Base-by-base conservation (phyloP, 805 yeast species). In the Candida yuanshanica region DNA sequence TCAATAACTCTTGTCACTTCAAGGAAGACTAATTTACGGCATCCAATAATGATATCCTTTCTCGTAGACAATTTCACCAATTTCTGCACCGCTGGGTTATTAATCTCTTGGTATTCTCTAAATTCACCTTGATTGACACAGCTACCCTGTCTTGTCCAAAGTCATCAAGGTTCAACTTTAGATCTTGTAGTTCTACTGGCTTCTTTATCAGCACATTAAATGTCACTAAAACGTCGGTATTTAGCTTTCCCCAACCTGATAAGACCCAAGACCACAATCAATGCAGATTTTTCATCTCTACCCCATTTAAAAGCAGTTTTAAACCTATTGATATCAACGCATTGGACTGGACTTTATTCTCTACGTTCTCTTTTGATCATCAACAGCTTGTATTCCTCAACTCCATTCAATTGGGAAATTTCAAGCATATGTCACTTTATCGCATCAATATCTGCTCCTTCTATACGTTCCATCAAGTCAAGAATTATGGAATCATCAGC, bases 151-250 rank as follows among this genome's bases (percentile, higher is more conserved):
- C 42, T 12, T 32, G 21, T 16, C 29, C 37, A 21, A 16, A n/a
- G 4, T 32, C 40, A 13, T 41, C 36, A 1, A 17, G 14, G 22
- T 39, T 40, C 13, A 49, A 21, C 20, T 33, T 31, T 12, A 66
- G 45, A 9, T 53, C 59, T 12, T 51, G 44, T 7, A 63, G 38
- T 27, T 63, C 63, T 1, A 55, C 50, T 1, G 59, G 53, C 1
- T 51, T 47, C 9, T 50, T 51, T 14, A 77, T 52, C n/a, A 86
- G 85, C 2, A 80, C 68, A 48, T 82, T 81, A 52, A 74, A 68
- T 4, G 83, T 70, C 12, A 84, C 56, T 32, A 83, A 54, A 4
- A 80, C 66, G 59, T 85, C 95, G 1, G 90, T 79, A n/a, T 2
- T 63, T 63, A 1, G 64, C 75, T 37, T 68, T 68, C 10, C 55